Conservation (phyloP, 306 rosid genomes). For the Trifolium pratense region DNA sequence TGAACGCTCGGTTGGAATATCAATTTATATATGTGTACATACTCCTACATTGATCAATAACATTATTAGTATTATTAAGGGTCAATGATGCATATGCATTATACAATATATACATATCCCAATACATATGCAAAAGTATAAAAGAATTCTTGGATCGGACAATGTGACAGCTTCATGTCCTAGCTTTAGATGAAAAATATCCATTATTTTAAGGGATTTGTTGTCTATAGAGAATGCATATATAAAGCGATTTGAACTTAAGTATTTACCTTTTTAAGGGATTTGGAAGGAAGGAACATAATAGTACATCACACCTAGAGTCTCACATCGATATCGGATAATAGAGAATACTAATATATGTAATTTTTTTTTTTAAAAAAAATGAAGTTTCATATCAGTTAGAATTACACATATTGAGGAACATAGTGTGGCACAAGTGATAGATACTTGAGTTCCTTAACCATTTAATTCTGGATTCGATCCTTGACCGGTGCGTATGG, state of each 20-base stretch:
- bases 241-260: constrained; percentile 36
- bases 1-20: constrained; percentile 49
- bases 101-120: constrained; percentile 7
- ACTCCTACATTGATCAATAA: neutral
- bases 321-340: no score
- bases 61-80: neutral
- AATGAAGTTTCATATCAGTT: no score
- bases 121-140: constrained; percentile 27
- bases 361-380: no score
- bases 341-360: no score
- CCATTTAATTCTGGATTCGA: no score
- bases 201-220: constrained; percentile 55
- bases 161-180: constrained; percentile 63
- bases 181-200: constrained; percentile 48
- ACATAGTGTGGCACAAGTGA: no score
- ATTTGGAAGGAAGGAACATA: neutral
- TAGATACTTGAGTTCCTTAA: no score
- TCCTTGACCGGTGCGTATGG: no score
- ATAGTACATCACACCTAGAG: no score
- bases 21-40: constrained; percentile 20
- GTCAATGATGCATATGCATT: constrained; percentile 28
- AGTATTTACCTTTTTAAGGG: constrained; percentile 33
- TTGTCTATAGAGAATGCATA: constrained; percentile 14
- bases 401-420: no score
- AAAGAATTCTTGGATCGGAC: constrained; percentile 69